Percentiles rank a stretch among this genome's conserved stretches.
Evolutionary conservation across 2,329 filamentous ascomycete genomes (phyloP).

Genomic region (Fusarium sp.): DNA sequence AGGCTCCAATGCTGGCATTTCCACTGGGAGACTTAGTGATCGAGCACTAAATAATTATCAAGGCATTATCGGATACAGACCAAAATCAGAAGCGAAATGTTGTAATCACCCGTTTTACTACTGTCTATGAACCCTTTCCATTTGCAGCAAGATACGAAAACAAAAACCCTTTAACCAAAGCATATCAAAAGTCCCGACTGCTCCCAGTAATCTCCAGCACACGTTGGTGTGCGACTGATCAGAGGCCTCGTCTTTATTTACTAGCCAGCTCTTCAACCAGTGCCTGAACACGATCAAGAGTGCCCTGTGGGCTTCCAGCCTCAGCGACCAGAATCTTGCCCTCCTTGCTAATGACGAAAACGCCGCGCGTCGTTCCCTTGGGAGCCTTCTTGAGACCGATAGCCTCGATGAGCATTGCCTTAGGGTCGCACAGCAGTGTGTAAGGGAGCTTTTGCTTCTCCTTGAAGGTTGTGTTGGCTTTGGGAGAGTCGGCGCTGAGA

Average conservation of each 20-base stretch:
- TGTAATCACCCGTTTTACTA: neutral
- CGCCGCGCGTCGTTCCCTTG: conserved; percentile 82
- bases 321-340: conserved; percentile 82
- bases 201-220: neutral
- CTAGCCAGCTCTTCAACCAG: conserved; percentile 62
- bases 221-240: neutral
- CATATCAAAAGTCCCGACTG: neutral
- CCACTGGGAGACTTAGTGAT: neutral
- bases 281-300: conserved; percentile 77
- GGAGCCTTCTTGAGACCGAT: conserved; percentile 90
- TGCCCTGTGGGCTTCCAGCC: conserved; percentile 78
- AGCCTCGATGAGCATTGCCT: conserved; percentile 76
- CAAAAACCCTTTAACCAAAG: neutral
- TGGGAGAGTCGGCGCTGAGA: conserved; percentile 85
- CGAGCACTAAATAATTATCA: neutral
- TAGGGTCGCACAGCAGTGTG: conserved; percentile 83
- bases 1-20: neutral
- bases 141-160: neutral
- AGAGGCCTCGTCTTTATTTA: conserved; percentile 18
- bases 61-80: neutral
- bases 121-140: conserved; percentile 7
- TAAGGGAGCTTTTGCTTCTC: conserved; percentile 91
- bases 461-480: conserved; percentile 92
- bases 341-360: conserved; percentile 84
- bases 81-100: too few species aligned